These are phyloP conservation scores for Lactifluus hygrophoroides DNA, from an alignment of 768 basidiomycete species.

Conservation along the genomic window DNA sequence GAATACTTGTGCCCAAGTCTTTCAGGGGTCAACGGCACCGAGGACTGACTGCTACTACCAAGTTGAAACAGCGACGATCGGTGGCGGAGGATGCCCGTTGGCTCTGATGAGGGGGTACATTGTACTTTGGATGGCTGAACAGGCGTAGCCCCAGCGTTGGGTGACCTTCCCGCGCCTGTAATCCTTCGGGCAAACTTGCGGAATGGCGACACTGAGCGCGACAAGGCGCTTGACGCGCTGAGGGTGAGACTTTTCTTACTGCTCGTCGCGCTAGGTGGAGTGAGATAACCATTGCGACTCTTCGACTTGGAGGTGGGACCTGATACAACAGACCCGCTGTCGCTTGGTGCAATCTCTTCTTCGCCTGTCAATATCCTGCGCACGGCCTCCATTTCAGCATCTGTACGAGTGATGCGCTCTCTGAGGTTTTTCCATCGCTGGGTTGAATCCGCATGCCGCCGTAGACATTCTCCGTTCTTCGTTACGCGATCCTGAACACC, in stretches of 20 bases:
- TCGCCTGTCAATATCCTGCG: conserved; percentile 45
- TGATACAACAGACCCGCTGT: conserved; percentile 62
- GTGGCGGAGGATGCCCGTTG: conserved; percentile 42
- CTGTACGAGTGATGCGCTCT: conserved; percentile 73
- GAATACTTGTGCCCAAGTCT: conserved; percentile 59
- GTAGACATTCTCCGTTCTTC: conserved; percentile 91
- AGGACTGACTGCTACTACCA: conserved; percentile 32
- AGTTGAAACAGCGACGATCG: conserved; percentile 57
- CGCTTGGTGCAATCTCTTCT: conserved; percentile 48
- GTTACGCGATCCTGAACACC: conserved; percentile 89
- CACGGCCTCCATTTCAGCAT: conserved; percentile 70
- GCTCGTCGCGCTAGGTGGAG: conserved; percentile 44
- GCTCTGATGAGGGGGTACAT: conserved; percentile 48
- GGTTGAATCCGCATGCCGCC: conserved; percentile 83
- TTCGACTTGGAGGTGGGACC: conserved; percentile 39
- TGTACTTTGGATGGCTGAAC: conserved; percentile 37
- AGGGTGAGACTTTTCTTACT: conserved; percentile 31
- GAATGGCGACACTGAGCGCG: conserved; percentile 73
- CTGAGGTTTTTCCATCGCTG: conserved; percentile 75
- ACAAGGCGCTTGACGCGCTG: conserved; percentile 46
- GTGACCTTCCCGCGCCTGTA: conserved; percentile 36
- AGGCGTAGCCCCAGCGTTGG: conserved; percentile 33
- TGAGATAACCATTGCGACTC: conserved; percentile 49
- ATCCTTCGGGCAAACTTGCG: conserved; percentile 69
- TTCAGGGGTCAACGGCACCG: conserved; percentile 46